Conservation (phyloP, 2,329 filamentous ascomycete genomes). For the Knufia fluminis region DNA sequence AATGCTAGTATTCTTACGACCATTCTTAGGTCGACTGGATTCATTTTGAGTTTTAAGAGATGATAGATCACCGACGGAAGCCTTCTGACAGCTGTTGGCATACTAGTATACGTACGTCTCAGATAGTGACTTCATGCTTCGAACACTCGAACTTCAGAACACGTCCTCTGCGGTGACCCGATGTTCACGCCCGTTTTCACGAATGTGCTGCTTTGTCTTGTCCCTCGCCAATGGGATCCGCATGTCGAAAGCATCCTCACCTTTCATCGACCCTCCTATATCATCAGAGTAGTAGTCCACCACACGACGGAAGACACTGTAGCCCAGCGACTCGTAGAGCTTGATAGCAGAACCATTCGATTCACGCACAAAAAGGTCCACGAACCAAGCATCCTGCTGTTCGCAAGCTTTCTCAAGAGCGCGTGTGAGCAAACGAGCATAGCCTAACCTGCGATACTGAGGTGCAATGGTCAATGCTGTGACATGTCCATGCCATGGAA, state of each 20-base stretch:
- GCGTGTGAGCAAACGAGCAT: constrained; percentile 73
- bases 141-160: constrained; percentile 42
- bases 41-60: too few species aligned
- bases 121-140: too few species aligned
- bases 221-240: constrained; percentile 82
- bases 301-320: constrained; percentile 81
- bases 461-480: constrained; percentile 91
- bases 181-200: constrained; percentile 70
- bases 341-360: constrained; percentile 80
- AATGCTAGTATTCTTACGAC: too few species aligned
- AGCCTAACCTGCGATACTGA: constrained; percentile 71
- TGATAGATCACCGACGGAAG: too few species aligned
- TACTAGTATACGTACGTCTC: too few species aligned
- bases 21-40: too few species aligned
- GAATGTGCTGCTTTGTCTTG: constrained; percentile 62
- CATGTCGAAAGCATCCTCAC: constrained; percentile 95
- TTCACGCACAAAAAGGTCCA: constrained; percentile 85
- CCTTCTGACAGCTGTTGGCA: too few species aligned
- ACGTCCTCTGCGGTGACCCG: constrained; percentile 76
- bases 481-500: constrained; percentile 99
- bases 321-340: constrained; percentile 86
- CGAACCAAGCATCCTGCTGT: constrained; percentile 80
- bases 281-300: constrained; percentile 91
- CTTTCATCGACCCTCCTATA: constrained; percentile 40
- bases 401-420: constrained; percentile 76